Evolutionary conservation across 495 filamentous ascomycete genomes (phyloP), one percentile per base, ranked within the genome.

Genomic region (Hypoxylon fuscum): DNA sequence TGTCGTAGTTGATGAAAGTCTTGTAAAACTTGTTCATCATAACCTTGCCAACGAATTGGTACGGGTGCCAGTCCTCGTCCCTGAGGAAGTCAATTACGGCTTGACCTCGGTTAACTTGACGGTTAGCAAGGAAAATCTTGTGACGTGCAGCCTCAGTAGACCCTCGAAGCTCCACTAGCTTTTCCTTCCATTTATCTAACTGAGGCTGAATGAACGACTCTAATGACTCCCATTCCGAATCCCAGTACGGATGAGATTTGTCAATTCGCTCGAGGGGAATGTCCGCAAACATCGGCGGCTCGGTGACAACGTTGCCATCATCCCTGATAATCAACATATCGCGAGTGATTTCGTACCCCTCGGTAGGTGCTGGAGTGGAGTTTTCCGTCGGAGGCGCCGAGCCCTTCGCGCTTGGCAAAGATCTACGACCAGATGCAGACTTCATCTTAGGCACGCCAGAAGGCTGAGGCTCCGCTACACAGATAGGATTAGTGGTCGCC

Each of bases 31-130:
- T 66, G 46, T 61, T 74, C 56, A 81, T 66, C 60, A 68, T 76
- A 7, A 70, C 55, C 56, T 81, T 81, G 27, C 58, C 73, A 11
- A 80, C 68, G 14, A 82, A 72, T 58, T 82, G 79, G 63, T 78
- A 81, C 2, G 79, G 79, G 49, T 80, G 78, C 35, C 81, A 71
- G n/a, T 73, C 62, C 11, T 73, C 79, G 2, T 75, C 68, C 10
- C 68, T 38, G 3, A 82, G 66, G 47, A 79, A 82, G 46, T 73
- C 66, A 22, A 81, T 62, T 8, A 80, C 73, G 5, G 74, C 34
- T 9, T 73, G 71, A 41, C 79, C 79, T 25, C 79, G 62, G 44
- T 82, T 81, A 29, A 78, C 68, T 57, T 82, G 79, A 0, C 79
- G 72, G 4, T 77, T 75, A 10, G 76, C 76, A 17, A 79, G 55